These are phyloP conservation scores for Pleurotus pulmonarius DNA, from an alignment of 768 basidiomycete genomes.

Conservation along the genomic window DNA sequence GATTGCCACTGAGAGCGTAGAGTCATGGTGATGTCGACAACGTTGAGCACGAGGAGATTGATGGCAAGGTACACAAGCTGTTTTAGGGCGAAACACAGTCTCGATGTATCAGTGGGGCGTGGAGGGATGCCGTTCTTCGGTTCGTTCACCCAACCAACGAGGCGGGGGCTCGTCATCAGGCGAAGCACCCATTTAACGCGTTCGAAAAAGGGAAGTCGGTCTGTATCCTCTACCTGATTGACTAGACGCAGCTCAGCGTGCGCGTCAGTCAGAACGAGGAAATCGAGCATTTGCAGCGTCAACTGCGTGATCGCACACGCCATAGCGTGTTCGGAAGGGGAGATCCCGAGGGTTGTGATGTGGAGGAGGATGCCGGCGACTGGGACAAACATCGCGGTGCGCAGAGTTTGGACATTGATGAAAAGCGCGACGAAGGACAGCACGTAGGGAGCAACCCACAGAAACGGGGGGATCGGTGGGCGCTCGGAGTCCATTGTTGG, in stretches of 20 bases:
- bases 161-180: background rate
- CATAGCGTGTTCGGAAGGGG: no score
- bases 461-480: no score
- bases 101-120: background rate
- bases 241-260: background rate
- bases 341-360: no score
- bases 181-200: slow-evolving; percentile 1
- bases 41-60: background rate
- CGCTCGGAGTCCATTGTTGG: no score
- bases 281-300: background rate
- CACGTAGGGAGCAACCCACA: no score
- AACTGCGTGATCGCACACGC: no score
- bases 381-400: no score
- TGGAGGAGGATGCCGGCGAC: no score
- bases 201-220: background rate
- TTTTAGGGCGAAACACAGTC: background rate
- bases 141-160: background rate
- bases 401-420: no score
- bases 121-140: background rate
- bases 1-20: background rate
- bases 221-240: background rate
- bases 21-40: background rate
- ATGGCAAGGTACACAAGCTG: background rate
- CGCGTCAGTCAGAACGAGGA: background rate
- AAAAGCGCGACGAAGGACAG: no score